Evolutionary conservation across 1,284 basidiomycete genomes (phyloP).

Genomic region (Heterobasidion parviporum): DNA sequence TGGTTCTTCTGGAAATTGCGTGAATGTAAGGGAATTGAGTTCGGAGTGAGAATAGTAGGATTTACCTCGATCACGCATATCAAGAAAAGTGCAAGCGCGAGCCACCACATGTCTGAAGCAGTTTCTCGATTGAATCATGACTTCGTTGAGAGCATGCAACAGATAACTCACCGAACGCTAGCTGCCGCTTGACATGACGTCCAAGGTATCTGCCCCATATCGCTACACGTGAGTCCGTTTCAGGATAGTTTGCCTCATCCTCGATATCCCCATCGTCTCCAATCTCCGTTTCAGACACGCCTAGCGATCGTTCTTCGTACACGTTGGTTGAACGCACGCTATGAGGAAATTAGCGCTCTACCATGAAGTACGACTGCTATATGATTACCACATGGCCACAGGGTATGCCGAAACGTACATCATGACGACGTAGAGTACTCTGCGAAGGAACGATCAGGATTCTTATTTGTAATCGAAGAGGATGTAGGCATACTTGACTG

Average conservation of each 20-base stretch:
- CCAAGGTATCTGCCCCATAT: constrained; percentile 75
- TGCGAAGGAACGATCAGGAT: constrained; percentile 14
- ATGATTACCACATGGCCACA: constrained; percentile 22
- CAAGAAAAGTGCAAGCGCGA: constrained; percentile 72
- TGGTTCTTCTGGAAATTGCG: constrained; percentile 26
- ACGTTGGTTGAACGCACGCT: constrained; percentile 94
- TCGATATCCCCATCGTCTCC: constrained; percentile 35
- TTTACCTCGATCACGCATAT: constrained; percentile 80
- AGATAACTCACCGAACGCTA: constrained; percentile 64
- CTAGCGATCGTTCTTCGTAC: constrained; percentile 88
- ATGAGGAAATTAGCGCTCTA: constrained; percentile 13
- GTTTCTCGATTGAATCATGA: not conserved
- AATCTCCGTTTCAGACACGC: constrained; percentile 57
- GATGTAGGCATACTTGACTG: constrained; percentile 38
- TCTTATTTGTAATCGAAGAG: not conserved
- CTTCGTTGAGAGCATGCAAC: no score
- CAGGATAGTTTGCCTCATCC: constrained; percentile 35
- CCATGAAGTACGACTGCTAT: constrained; percentile 27
- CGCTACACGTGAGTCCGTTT: constrained; percentile 38
- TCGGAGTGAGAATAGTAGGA: not conserved
- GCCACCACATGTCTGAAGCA: constrained; percentile 80
- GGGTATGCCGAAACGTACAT: constrained; percentile 42
- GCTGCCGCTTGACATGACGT: constrained; percentile 79
- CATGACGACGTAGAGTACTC: constrained; percentile 55
- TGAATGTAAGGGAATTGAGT: not conserved